A percentile compares a stretch with the other conserved stretches of the same genome.
Evolutionary conservation across 768 basidiomycete genomes (phyloP).

Genomic region (Tephrocybe rancida): DNA sequence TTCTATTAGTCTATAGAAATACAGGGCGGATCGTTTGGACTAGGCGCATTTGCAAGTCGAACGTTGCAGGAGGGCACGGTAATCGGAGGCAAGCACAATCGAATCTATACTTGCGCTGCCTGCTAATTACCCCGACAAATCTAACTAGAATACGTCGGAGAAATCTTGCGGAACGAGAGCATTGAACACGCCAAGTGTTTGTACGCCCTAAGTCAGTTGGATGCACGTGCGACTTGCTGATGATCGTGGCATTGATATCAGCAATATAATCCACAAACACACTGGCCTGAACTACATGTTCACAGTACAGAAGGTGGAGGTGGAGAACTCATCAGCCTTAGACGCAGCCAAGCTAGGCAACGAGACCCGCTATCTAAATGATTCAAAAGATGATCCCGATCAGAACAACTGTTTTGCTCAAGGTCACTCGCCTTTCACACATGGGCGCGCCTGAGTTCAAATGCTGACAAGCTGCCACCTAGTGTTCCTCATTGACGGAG

Average conservation of each 20-base stretch:
- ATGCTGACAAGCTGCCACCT: not conserved
- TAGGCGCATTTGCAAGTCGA: constrained; percentile 47
- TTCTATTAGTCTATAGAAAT: constrained; percentile 35
- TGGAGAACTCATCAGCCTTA: no score
- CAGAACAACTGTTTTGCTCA: constrained; percentile 19
- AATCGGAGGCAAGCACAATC: constrained; percentile 32
- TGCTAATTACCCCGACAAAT: not conserved
- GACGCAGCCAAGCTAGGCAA: constrained; percentile 26
- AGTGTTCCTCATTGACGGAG: constrained; percentile 21
- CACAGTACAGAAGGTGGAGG: constrained; percentile 15
- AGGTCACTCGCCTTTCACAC: constrained; percentile 11
- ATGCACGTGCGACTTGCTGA: not conserved
- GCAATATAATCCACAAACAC: constrained; percentile 8
- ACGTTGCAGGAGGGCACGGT: constrained; percentile 12
- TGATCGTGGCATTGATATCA: not conserved
- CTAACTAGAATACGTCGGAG: constrained; percentile 52
- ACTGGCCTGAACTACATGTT: constrained; percentile 12
- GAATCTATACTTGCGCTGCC: not conserved
- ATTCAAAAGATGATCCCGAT: constrained; percentile 8
- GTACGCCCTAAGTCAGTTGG: constrained; percentile 1
- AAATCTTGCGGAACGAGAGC: constrained; percentile 11
- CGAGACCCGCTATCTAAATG: constrained; percentile 26
- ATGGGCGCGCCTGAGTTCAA: not conserved
- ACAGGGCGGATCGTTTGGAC: constrained; percentile 35
- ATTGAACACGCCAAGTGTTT: not conserved